Evolutionary conservation across 2,329 filamentous ascomycete species (phyloP).

Genomic region (Elsinoe arachidis): DNA sequence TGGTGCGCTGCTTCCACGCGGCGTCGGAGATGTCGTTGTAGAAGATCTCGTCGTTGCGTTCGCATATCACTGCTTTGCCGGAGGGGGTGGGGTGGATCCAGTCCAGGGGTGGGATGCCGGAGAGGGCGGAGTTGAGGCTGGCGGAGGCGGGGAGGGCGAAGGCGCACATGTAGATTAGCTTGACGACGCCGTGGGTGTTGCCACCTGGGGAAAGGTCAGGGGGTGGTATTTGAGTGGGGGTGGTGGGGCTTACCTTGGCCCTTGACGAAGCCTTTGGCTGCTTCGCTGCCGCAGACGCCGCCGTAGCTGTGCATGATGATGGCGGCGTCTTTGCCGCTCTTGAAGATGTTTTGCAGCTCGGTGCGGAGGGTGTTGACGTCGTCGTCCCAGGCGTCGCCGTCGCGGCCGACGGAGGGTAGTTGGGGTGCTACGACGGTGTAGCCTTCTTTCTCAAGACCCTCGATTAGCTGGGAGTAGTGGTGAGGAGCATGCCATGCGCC

Average conservation of each 20-base stretch:
- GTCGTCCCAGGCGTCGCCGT: constrained; percentile 17
- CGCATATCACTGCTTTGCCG: constrained; percentile 11
- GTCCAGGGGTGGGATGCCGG: constrained; percentile 11
- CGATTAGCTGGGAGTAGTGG: constrained; percentile 18
- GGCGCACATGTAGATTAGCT: constrained; percentile 21
- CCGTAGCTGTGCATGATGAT: constrained; percentile 27
- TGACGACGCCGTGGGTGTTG: constrained; percentile 20
- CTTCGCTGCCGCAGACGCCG: constrained; percentile 22
- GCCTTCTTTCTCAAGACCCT: constrained; percentile 18
- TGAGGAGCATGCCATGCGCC: constrained; percentile 23
- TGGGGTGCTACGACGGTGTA: constrained; percentile 19
- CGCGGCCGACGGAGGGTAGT: constrained; percentile 18
- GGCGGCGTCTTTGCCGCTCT: constrained; percentile 21
- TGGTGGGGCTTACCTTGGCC: constrained; percentile 12
- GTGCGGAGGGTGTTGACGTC: constrained; percentile 21
- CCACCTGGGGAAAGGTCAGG: constrained; percentile 2
- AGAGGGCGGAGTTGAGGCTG: constrained; percentile 17
- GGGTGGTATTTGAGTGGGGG: background rate
- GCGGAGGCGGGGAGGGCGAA: constrained; percentile 21
- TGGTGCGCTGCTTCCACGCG: constrained; percentile 17
- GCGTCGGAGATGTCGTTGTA: constrained; percentile 29
- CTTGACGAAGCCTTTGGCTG: constrained; percentile 20
- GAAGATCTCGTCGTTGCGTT: constrained; percentile 21
- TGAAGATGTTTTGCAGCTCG: constrained; percentile 17
- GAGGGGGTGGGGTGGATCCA: constrained; percentile 10